Evolutionary conservation across 176 grass and related monocot genomes (phyloP).

Genomic region (Elaeis guineensis): DNA sequence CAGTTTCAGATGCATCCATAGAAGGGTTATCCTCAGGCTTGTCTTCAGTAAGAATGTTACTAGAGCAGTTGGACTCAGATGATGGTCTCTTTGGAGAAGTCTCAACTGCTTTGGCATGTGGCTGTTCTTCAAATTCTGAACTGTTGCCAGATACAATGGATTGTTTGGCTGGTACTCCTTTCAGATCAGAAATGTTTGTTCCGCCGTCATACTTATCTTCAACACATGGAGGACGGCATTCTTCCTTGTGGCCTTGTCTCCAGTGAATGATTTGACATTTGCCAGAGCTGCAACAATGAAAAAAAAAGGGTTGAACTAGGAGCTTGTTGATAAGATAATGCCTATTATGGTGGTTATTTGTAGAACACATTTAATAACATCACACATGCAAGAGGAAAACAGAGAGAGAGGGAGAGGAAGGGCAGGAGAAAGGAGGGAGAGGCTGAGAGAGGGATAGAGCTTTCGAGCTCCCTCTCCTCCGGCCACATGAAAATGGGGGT

Average conservation of each 20-base stretch:
- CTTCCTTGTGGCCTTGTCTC: conserved; percentile 86
- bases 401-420: too few species aligned
- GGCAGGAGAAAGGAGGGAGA: too few species aligned
- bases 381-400: too few species aligned
- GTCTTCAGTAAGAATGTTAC: conserved; percentile 21
- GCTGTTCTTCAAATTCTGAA: conserved; percentile 25
- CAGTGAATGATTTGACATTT: conserved; percentile 86
- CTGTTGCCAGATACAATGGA: conserved; percentile 28
- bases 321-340: too few species aligned
- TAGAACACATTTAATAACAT: too few species aligned
- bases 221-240: conserved; percentile 40
- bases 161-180: conserved; percentile 27
- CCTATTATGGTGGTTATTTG: too few species aligned
- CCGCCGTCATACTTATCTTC: conserved; percentile 15
- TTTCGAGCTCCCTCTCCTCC: too few species aligned
- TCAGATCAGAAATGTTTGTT: conserved; percentile 17
- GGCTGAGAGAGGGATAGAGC: too few species aligned
- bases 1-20: conserved; percentile 11
- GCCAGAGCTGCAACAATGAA: conserved; percentile 40
- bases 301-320: background rate
- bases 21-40: conserved; percentile 9
- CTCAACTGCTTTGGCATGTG: conserved; percentile 7
- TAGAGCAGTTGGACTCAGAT: conserved; percentile 4
- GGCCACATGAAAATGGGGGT: too few species aligned
- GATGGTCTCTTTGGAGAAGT: background rate